Evolutionary conservation across 768 basidiomycete genomes (phyloP).

Genomic region (Gloeostereum incarnatum): DNA sequence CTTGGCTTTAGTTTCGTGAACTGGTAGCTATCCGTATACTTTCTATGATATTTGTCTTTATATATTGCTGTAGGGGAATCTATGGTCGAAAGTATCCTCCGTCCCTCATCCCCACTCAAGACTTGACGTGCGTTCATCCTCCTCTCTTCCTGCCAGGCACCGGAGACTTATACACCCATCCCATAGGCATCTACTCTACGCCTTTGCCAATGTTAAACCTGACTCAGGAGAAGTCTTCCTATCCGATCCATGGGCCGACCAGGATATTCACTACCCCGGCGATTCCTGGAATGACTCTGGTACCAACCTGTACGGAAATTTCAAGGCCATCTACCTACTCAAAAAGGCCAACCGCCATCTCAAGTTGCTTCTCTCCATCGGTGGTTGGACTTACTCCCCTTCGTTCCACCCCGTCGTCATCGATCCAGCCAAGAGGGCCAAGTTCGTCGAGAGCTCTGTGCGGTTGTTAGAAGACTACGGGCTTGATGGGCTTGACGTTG

Average conservation of each 20-base stretch:
- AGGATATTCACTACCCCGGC: slow-evolving; percentile 92
- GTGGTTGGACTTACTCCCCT: slow-evolving; percentile 92
- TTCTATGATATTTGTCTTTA: slow-evolving; percentile 1
- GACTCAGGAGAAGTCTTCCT: slow-evolving; percentile 83
- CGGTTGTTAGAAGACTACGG: slow-evolving; percentile 85
- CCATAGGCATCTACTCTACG: slow-evolving; percentile 77
- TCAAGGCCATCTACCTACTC: slow-evolving; percentile 87
- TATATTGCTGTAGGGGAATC: slow-evolving; percentile 60
- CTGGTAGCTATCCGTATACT: slow-evolving; percentile 34
- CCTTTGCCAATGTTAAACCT: slow-evolving; percentile 82
- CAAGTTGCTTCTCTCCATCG: slow-evolving; percentile 80
- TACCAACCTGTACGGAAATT: slow-evolving; percentile 89
- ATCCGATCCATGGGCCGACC: slow-evolving; percentile 91
- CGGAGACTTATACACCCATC: slow-evolving; percentile 4
- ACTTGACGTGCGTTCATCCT: slow-evolving; percentile 64
- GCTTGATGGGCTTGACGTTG: slow-evolving; percentile 84
- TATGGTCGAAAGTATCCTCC: slow-evolving; percentile 92
- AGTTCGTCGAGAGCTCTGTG: slow-evolving; percentile 77
- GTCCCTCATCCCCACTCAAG: slow-evolving; percentile 67
- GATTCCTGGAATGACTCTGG: slow-evolving; percentile 94
- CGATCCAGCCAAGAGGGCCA: slow-evolving; percentile 46
- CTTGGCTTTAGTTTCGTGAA: slow-evolving; percentile 59
- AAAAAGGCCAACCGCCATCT: slow-evolving; percentile 82
- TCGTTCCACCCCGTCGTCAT: slow-evolving; percentile 80
- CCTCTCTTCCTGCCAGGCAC: slow-evolving; percentile 2